Evolutionary conservation across 176 grass and related monocot genomes (phyloP), one percentile per base, ranked within the genome.

Genomic region (Carex scoparia): DNA sequence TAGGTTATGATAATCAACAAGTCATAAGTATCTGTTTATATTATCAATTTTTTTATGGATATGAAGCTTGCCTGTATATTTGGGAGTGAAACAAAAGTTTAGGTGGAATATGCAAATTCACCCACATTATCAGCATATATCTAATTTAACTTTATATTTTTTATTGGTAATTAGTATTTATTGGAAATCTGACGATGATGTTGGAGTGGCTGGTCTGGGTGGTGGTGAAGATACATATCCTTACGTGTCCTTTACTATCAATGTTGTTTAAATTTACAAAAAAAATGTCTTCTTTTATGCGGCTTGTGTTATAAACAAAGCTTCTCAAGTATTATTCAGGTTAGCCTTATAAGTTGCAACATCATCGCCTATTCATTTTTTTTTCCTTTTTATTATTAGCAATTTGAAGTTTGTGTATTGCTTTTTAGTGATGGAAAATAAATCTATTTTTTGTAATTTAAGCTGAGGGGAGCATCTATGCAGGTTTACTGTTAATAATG

Each of bases 191-290:
- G 97, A 96, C 61, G 97, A 99, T 8, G 93, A 99, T 2, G 81
- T 90, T 8, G 84, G 85, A 0, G 11, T 95, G 15, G 85, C 90
- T 61, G 93, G 96, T 57, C 59, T 99, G 38, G 93, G 91, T 76
- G 87, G 97, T 65, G 97, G 97, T 65, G 97, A 99, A 91, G 96
- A 99, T 73, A 62, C 84, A 19, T 85, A 94, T 84, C 96, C 96
- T 61, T 99, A 99, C 7, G 96, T 99, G 12, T 99, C 96, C 38
- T 99, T 95, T 89, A 99, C 93, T 64, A 87, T 99, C 65, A 95
- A 95, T 83, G 84, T 99, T 69, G 79, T 94, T 59, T 95, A 73
- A 99, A 87, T 35, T 54, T 81, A 16, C 31, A 65, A 31, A 58
- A 33, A 48, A 75, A 6, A 4, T 75, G 51, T 3, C 74, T 30